Evolutionary conservation across 805 yeast genomes (phyloP), one percentile per base, ranked within the genome.

Genomic region (Pichia thaimueangensis): DNA sequence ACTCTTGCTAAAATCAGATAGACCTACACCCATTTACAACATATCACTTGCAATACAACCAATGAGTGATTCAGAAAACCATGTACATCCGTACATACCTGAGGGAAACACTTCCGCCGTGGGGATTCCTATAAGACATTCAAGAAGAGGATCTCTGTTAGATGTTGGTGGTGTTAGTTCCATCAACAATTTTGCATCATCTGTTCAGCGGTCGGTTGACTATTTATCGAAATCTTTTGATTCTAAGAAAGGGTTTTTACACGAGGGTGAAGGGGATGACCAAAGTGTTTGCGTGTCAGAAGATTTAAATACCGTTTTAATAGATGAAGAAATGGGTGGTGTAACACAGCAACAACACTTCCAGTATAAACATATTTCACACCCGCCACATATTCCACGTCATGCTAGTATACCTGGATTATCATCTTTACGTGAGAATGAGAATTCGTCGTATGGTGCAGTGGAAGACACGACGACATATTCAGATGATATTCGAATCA

Each of bases 151-250:
- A n/a, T 63, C 68, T 0, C 38, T 64, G 5, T 42, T 65, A 23
- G 68, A 65, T 42, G 47, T 47, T 15, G 70, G 69, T 2, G 70
- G 70, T 1, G 62, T 55, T 8, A 58, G 63, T 41, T 64, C 69
- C 2, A 38, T 64, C 15, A 62, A 58, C 42, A 64, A 63, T 40
- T 65, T 66, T 53, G 67, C 66, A 2, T 56, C 60, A 2, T 63
- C 68, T 2, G 47, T 62, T 20, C 47, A 50, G 39, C 44, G 67
- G 27, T 58, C 63, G 0, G 63, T 60, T 21, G 55, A 58, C 35
- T 62, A 47, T 39, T 44, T 59, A 6, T 53, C 63, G 5, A 35
- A 54, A n/a, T 54, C 62, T 10, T 40, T 43, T 15, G 58, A 50
- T 2, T 37, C 45, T n/a, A n/a, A n/a, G n/a, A n/a, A n/a, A n/a